Percentiles rank a stretch among this genome's conserved stretches.
These are phyloP conservation scores for Zoysia japonica DNA, from an alignment of 176 grass and related monocot species.

Conservation along the genomic window DNA sequence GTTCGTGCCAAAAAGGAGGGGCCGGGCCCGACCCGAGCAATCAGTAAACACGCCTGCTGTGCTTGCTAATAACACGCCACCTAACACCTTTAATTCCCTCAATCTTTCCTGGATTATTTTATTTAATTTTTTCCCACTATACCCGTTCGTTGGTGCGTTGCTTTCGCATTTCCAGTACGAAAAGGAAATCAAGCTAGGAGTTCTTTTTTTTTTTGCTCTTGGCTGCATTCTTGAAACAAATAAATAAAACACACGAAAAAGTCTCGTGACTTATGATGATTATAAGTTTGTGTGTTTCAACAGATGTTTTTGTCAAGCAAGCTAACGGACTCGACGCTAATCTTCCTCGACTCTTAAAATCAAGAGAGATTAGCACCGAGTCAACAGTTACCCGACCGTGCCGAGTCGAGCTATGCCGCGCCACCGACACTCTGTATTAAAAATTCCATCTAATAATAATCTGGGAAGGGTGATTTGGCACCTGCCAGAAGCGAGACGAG, in stretches of 20 bases:
- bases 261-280: too few relatives aligned
- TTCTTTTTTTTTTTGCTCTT: too few relatives aligned
- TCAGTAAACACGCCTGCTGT: slow-evolving; percentile 17
- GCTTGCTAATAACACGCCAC: slow-evolving; percentile 42
- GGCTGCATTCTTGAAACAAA: background rate
- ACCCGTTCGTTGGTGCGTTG: slow-evolving; percentile 35
- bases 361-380: background rate
- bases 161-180: background rate
- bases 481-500: background rate
- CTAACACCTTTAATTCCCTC: slow-evolving; percentile 5
- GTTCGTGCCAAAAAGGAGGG: background rate
- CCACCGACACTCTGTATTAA: slow-evolving; percentile 33
- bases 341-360: too few relatives aligned
- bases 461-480: slow-evolving; percentile 1
- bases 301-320: background rate
- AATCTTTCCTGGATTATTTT: background rate
- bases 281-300: too few relatives aligned
- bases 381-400: slow-evolving; percentile 27
- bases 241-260: background rate
- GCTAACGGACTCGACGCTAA: too few relatives aligned
- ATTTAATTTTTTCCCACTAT: background rate
- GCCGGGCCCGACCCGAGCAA: background rate
- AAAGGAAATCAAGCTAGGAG: too few relatives aligned
- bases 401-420: too few relatives aligned
- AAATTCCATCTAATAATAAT: background rate